Conservation (phyloP, 1,284 basidiomycete species). For the Trametes versicolor region DNA sequence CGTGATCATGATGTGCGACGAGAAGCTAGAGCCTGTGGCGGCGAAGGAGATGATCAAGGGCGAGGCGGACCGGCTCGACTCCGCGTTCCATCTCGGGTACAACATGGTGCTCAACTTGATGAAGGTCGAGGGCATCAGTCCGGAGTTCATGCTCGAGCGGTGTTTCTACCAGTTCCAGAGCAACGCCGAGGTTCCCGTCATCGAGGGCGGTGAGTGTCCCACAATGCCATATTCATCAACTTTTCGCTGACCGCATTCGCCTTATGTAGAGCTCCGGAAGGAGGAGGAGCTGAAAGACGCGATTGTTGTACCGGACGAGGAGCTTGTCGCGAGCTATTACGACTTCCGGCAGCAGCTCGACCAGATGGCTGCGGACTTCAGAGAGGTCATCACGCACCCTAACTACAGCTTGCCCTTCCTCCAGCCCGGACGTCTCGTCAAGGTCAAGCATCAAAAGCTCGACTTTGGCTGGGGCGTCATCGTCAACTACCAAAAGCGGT, state of each 20-base stretch:
- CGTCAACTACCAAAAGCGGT: constrained; percentile 91
- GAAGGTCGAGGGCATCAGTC: constrained; percentile 98
- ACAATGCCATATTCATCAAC: background rate
- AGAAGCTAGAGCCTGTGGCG: constrained; percentile 92
- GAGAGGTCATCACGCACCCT: constrained; percentile 94
- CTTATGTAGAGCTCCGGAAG: constrained; percentile 69
- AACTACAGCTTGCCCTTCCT: constrained; percentile 94
- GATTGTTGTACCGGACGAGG: constrained; percentile 86
- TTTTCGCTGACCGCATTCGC: constrained; percentile 7
- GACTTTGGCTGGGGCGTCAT: constrained; percentile 98
- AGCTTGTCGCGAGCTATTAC: constrained; percentile 89
- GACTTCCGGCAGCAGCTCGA: constrained; percentile 92
- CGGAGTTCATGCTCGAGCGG: constrained; percentile 97
- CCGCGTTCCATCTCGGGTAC: constrained; percentile 98
- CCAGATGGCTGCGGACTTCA: constrained; percentile 88
- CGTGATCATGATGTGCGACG: constrained; percentile 99
- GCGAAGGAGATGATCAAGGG: constrained; percentile 99
- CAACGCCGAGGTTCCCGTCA: constrained; percentile 85
- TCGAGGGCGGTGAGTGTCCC: constrained; percentile 80
- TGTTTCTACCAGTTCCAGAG: constrained; percentile 99
- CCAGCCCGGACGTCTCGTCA: constrained; percentile 91
- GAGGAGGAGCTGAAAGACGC: constrained; percentile 78
- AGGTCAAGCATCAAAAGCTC: constrained; percentile 85
- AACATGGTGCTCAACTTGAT: constrained; percentile 99
- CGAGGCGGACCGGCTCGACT: constrained; percentile 96